Base-by-base conservation (phyloP, 192 early-diverging fungal species). In the Linnemannia elongata region DNA sequence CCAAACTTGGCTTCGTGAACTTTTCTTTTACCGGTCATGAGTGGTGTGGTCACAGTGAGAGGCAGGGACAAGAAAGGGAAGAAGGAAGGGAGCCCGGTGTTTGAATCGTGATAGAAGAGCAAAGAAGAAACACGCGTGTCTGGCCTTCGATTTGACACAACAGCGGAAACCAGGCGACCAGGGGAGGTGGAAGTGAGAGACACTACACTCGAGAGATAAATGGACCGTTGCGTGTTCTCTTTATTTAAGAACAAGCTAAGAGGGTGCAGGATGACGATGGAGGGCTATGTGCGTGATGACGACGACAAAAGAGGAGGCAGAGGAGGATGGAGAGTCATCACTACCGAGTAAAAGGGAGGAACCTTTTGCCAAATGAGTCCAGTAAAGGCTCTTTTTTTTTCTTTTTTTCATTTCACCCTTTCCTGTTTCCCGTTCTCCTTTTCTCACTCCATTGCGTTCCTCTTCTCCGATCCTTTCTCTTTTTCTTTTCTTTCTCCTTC, bases 401-500 rank as follows among this genome's bases (percentile, higher is more conserved):
- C 69, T 15, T 49, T 49, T 49, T 47, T 49, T 30, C n/a, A 75
- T n/a, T 44, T 55, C 1, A 60, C 42, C n/a, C 39, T 45, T 81
- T 47, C 44, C 38, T 39, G 69, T 33, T 66, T 38, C 24, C 49
- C 60, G n/a, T 30, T 30, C 3, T 41, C 6, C 78, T 73, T n/a
- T 85, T 89, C 77, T 27, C 69, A 27, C 24, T 63, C 60, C 79
- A 47, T 77, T 55, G 35, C 49, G 35, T 72, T 42, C 18, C 27
- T 38, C 13, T 63, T 39, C 6, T 39, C 38, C 57, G 15, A 57
- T 57, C 49, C 38, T 22, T 81, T 45, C 41, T 54, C 47, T 78
- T 36, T 66, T 44, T 39, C 47, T 71, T 55, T 22, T 70, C 39
- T 66, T n/a, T 24, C 6, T 41, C 52, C n/a, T 13, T 54, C 39